Base-by-base conservation (phyloP, 495 filamentous ascomycete species). In the Choiromyces venosus region DNA sequence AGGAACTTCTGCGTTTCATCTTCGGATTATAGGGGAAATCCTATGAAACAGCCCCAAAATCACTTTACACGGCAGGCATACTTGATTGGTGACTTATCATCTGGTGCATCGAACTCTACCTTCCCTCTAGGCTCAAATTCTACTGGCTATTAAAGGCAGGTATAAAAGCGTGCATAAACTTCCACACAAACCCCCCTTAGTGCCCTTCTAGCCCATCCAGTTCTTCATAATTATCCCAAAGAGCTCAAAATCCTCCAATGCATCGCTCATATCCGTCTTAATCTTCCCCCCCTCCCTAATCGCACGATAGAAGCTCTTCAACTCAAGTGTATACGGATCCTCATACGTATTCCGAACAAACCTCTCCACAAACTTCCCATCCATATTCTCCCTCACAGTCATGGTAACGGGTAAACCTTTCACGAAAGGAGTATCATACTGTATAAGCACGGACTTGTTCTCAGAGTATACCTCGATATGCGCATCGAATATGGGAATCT, bases 401-500 rank as follows among this genome's bases (percentile, higher is more conserved):
- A 88, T 83, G 18, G 75, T 83, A 69, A 87, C 83, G 0, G 83
- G 84, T n/a, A 84, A 79, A 0, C 82, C 85, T 64, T 83, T 84
- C 25, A 86, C 83, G 73, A 85, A 86, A 0, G 87, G 87, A 0
- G 87, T 85, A 42, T 88, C 83, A 75, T 87, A 89, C 44, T 84
- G 67, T 4, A 89, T 77, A 19, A 66, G 74, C 18, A 86, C 85
- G 0, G 78, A 83, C 82, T 89, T 89, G 5, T 79, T 79, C 64
- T 82, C 76, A 4, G 84, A 83, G 73, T 87, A 89, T 1, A 89
- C 81, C 12, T 84, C 85, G 2, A 90, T 68, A 78, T 87, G 86
- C 0, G 88, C 85, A 75, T 90, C 88, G 69, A 88, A 88, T 0
- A 83, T 72, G 7, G 87, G 86, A 2, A 90, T 84, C 5, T 78